Evolutionary conservation across 805 yeast genomes (phyloP), one percentile per base, ranked within the genome.

Genomic region (Candida patagonica): DNA sequence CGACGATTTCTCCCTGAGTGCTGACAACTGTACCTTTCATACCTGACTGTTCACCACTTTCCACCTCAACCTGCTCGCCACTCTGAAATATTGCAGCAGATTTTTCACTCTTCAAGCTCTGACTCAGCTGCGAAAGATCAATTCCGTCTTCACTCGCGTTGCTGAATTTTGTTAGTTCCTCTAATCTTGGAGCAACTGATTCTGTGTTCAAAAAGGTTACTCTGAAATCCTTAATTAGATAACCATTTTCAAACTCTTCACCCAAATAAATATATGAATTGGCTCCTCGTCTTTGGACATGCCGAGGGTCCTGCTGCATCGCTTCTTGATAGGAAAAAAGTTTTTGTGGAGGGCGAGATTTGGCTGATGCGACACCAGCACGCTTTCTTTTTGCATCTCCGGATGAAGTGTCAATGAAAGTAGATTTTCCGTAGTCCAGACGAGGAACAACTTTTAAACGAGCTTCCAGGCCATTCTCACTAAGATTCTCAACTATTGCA

Each of bases 381-480:
- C 69, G 60, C 50, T 70, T 77, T 40, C 76, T 62, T 53, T 74
- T 74, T 46, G 76, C 84, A 43, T 71, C 73, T 3, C 38, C 46
- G n/a, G 20, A 30, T 9, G 46, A 36, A 10, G 37, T 33, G 37
- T 53, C 53, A 17, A 50, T 40, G 17, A 48, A 50, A 3, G 53
- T 49, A 5, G 58, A 45, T 49, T 78, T 76, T 42, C 95, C 95
- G 60, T 92, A 89, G 58, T 89, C 96, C 44, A 92, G 63, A 54
- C 98, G 76, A 26, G 98, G 98, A 25, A 92, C 94, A 48, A 92
- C 68, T 56, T 85, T 85, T 51, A 94, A 76, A 53, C 94, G 74
- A n/a, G 86, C 97, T 58, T 89, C 97, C 51, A 92, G 71, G 39
- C 96, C 97, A 56, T 85, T 89, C 55, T 92, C 97, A 44, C 94